Percentiles rank a stretch among this genome's conserved stretches.
phyloP scores from a whole-genome alignment of 2,329 filamentous ascomycete species.

The Fusarium piperis region DNA sequence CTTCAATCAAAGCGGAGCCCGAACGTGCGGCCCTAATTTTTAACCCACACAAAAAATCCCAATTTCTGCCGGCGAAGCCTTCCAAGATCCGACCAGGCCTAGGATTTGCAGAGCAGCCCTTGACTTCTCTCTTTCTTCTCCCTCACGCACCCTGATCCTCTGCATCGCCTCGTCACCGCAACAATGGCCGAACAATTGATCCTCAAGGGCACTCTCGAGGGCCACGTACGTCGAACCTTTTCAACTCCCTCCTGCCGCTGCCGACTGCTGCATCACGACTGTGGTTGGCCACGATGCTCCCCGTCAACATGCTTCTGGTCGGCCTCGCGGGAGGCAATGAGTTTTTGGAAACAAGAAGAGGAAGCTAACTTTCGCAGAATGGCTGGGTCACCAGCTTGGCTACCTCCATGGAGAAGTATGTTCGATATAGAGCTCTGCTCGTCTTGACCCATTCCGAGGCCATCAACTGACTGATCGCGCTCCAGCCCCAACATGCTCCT shows the following conservation, averaged over 20 bases:
- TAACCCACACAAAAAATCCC: slow-evolving; percentile 63
- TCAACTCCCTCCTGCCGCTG: slow-evolving; percentile 24
- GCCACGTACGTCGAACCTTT: slow-evolving; percentile 75
- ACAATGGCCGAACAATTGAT: slow-evolving; percentile 93
- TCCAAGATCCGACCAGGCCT: slow-evolving; percentile 42
- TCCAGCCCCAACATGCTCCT: slow-evolving; percentile 98
- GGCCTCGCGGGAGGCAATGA: slow-evolving; percentile 13
- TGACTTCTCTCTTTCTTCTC: slow-evolving; percentile 46
- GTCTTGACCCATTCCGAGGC: neutral
- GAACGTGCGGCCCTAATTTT: slow-evolving; percentile 58
- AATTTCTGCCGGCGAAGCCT: slow-evolving; percentile 47
- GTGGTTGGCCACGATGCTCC: slow-evolving; percentile 25
- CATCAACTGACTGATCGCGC: slow-evolving; percentile 26
- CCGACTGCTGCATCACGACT: slow-evolving; percentile 29
- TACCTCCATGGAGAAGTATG: slow-evolving; percentile 98
- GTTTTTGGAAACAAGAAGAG: slow-evolving; percentile 17
- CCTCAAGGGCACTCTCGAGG: slow-evolving; percentile 96
- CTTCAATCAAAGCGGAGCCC: slow-evolving; percentile 33
- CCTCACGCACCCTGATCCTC: slow-evolving; percentile 49
- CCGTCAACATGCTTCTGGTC: slow-evolving; percentile 17
- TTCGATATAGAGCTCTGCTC: slow-evolving; percentile 19
- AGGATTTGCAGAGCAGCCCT: slow-evolving; percentile 45
- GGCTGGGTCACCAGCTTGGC: slow-evolving; percentile 99
- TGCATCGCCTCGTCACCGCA: slow-evolving; percentile 56
- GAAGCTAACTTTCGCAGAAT: slow-evolving; percentile 63